Conservation (phyloP, 345 rosid genomes). For the Pugionium cornutum region DNA sequence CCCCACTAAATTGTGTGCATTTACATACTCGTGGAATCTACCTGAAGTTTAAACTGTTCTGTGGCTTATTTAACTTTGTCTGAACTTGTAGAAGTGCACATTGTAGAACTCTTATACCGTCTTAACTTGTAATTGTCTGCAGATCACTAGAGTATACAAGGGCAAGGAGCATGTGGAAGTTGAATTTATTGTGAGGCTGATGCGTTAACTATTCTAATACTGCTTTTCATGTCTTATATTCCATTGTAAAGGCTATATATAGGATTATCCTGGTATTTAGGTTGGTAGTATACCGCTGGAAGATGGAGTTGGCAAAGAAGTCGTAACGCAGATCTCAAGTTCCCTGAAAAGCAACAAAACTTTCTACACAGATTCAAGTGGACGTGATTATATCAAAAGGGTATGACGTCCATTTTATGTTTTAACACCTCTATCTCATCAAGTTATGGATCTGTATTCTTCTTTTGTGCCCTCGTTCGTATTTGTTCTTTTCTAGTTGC, state of each 20-base stretch:
- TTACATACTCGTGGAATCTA: constrained; percentile 19
- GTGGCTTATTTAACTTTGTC: constrained; percentile 6
- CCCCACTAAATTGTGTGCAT: constrained; percentile 3
- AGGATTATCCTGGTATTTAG: constrained; percentile 39
- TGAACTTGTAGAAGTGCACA: constrained; percentile 24
- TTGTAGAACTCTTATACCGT: constrained; percentile 19
- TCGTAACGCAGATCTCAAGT: constrained; percentile 66
- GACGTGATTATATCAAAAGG: constrained; percentile 80
- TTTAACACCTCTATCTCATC: neutral
- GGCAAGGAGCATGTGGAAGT: constrained; percentile 92
- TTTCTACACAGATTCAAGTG: constrained; percentile 83
- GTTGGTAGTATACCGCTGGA: constrained; percentile 71
- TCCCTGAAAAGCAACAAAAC: constrained; percentile 57
- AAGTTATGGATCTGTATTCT: constrained; percentile 3
- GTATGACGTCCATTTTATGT: constrained; percentile 39
- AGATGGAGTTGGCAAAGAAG: constrained; percentile 76
- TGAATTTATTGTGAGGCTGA: constrained; percentile 76
- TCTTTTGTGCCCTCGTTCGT: constrained; percentile 5
- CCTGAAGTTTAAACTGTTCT: neutral
- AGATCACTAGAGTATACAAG: constrained; percentile 82
- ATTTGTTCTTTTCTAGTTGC: neutral
- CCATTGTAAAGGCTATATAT: constrained; percentile 7
- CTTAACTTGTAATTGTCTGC: constrained; percentile 33
- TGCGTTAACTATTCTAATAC: constrained; percentile 24
- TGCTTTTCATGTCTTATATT: constrained; percentile 13